Conservation (phyloP, 2,329 filamentous ascomycete genomes). For the Paracoccidioides brasiliensis region DNA sequence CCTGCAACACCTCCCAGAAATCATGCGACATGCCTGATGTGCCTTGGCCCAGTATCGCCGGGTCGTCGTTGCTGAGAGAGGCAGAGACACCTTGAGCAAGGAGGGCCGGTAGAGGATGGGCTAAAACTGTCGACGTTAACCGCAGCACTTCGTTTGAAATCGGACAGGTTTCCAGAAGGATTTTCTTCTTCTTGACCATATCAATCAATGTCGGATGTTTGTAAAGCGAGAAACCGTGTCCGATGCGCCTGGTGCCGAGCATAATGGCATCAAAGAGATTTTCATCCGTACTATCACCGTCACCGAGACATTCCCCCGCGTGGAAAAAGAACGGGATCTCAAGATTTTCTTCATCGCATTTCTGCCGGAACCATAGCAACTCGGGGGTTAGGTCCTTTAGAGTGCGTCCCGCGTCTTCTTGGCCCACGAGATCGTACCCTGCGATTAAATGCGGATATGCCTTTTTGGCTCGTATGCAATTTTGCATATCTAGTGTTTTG, state of each 20-base stretch:
- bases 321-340: conserved; percentile 94
- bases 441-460: conserved; percentile 16
- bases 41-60: conserved; percentile 74
- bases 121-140: conserved; percentile 60
- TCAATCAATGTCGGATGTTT: conserved; percentile 85
- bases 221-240: conserved; percentile 76
- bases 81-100: conserved; percentile 74
- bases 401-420: conserved; percentile 67
- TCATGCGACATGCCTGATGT: conserved; percentile 75
- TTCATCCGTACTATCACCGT: conserved; percentile 63
- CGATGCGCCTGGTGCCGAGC: conserved; percentile 75
- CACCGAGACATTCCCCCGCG: conserved; percentile 75
- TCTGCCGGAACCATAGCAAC: conserved; percentile 86
- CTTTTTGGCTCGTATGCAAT: conserved; percentile 71
- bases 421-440: conserved; percentile 81
- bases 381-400: conserved; percentile 67
- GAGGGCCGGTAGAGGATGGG: conserved; percentile 65
- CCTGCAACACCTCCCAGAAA: conserved; percentile 87
- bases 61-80: conserved; percentile 80
- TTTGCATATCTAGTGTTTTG: conserved; percentile 48
- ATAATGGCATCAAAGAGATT: conserved; percentile 86
- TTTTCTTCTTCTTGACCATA: conserved; percentile 76
- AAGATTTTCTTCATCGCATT: conserved; percentile 62
- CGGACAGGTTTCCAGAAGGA: conserved; percentile 79
- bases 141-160: conserved; percentile 85